Conservation (phyloP, 768 basidiomycete genomes). For the Tulasnella sp. region DNA sequence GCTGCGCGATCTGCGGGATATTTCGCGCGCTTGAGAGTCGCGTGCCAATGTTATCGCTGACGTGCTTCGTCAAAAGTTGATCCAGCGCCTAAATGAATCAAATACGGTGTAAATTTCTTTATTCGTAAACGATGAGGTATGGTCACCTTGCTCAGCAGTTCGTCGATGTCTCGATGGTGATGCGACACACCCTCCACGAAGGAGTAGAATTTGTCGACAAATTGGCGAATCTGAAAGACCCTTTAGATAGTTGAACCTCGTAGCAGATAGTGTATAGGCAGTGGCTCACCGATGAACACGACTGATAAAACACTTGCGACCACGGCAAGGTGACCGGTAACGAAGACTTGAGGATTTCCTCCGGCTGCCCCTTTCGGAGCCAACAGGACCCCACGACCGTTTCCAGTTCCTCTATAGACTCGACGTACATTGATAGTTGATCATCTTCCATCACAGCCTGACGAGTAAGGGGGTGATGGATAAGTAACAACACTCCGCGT, state of each 20-base stretch:
- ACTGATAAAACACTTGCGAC: conserved; percentile 92
- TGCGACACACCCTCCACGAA: conserved; percentile 93
- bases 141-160: conserved; percentile 72
- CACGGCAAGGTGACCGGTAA: conserved; percentile 75
- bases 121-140: neutral
- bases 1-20: conserved; percentile 84
- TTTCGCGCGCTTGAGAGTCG: conserved; percentile 66
- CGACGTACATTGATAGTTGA: conserved; percentile 70
- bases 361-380: conserved; percentile 57
- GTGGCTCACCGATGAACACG: conserved; percentile 66
- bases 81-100: conserved; percentile 59
- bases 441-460: conserved; percentile 16
- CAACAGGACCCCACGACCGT: conserved; percentile 73
- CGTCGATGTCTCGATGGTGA: conserved; percentile 84
- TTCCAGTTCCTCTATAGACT: conserved; percentile 46
- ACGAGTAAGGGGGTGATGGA: neutral
- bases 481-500: neutral
- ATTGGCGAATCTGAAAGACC: conserved; percentile 55
- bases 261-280: neutral
- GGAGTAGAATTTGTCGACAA: conserved; percentile 91
- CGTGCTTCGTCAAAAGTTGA: conserved; percentile 59
- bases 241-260: neutral
- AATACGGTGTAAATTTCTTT: neutral
- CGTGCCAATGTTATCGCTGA: conserved; percentile 63
- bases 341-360: conserved; percentile 42